A percentile compares a stretch with the other conserved stretches of the same genome.
Evolutionary conservation across 306 rosid species (phyloP).

Genomic region (Fragaria ananassa): DNA sequence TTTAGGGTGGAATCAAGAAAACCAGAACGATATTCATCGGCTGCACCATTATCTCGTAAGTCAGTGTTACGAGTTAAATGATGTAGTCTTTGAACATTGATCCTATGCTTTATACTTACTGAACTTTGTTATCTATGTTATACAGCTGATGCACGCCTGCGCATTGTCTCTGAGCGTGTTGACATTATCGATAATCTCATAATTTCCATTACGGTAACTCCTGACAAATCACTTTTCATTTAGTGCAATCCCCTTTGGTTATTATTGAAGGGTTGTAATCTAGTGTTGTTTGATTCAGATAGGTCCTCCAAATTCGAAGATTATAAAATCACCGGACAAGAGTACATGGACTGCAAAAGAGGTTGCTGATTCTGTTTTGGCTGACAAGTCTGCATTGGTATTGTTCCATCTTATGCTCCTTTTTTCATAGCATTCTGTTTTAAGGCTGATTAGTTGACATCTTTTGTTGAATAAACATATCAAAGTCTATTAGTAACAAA

Average conservation of each 20-base stretch:
- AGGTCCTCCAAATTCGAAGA: conserved; percentile 81
- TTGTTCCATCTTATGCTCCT: not conserved
- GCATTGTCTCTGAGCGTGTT: conserved; percentile 91
- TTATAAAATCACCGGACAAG: conserved; percentile 71
- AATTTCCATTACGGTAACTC: conserved; percentile 84
- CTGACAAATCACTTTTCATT: conserved; percentile 20
- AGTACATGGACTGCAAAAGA: conserved; percentile 83
- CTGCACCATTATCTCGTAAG: conserved; percentile 99
- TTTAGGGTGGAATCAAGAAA: conserved; percentile 96
- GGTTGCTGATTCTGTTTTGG: conserved; percentile 93
- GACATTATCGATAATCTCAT: conserved; percentile 79
- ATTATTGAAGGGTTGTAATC: conserved; percentile 30
- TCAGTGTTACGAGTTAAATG: conserved; percentile 15
- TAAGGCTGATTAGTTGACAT: not conserved
- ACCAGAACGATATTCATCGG: conserved; percentile 95
- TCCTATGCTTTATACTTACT: conserved; percentile 11
- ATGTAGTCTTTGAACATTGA: not conserved
- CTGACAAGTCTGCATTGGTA: conserved; percentile 95
- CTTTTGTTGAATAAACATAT: not conserved
- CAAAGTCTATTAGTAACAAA: not conserved
- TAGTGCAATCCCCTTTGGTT: conserved; percentile 8
- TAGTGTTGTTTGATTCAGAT: conserved; percentile 58
- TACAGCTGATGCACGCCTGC: conserved; percentile 91
- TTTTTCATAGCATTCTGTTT: not conserved
- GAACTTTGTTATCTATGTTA: conserved; percentile 23